Base-by-base conservation (phyloP, 176 grass and related monocot species). In the Neostapfia colusana region DNA sequence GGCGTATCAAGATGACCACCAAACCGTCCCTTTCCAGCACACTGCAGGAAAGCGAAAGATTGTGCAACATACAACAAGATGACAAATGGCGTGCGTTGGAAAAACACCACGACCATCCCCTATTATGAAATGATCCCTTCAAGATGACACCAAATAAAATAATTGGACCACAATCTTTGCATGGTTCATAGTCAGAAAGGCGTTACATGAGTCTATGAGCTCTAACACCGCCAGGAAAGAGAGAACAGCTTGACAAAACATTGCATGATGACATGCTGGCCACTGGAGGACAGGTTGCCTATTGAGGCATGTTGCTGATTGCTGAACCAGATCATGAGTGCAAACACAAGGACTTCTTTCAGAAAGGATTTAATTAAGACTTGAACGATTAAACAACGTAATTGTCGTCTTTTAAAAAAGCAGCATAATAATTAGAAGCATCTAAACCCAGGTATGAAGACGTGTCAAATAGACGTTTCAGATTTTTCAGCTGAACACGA, bases 51-150 rank as follows among this genome's bases (percentile, higher is more conserved):
- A 82, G 5, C 73, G 38, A 31, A 38, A 65, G 16, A 55, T 57
- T 7, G 45, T 20, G 50, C 63, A 35, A 13, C 2, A 31, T 31
- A 31, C 51, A 51, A 38, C 31, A 62, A 74, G 17, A 21, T 61
- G 79, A 74, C 73, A 87, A 67, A 78, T 78, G 79, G 79, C 67
- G 61, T 36, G 24, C 34, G 3, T 4, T 45, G 20, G 20, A 72
- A 24, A 42, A 58, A 66, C 46, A 72, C 72, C 79, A 11, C 2
- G 11, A 23, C 1, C 21, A 21, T 25, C 54, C n/a, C 20, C 51
- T 54, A 21, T 54, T 54, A 21, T 21, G 7, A 21, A 54, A 21
- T 21, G 7, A 54, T 1, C 6, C 16, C 16, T 20, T 50, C 17
- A 50, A 18, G 18, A 1, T 9, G 31, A 31, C 31, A 31, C 1